Percentiles rank a stretch among this genome's conserved stretches.
These are phyloP conservation scores for Colletotrichum caudatum DNA, from an alignment of 2,329 filamentous ascomycete genomes.

Conservation along the genomic window DNA sequence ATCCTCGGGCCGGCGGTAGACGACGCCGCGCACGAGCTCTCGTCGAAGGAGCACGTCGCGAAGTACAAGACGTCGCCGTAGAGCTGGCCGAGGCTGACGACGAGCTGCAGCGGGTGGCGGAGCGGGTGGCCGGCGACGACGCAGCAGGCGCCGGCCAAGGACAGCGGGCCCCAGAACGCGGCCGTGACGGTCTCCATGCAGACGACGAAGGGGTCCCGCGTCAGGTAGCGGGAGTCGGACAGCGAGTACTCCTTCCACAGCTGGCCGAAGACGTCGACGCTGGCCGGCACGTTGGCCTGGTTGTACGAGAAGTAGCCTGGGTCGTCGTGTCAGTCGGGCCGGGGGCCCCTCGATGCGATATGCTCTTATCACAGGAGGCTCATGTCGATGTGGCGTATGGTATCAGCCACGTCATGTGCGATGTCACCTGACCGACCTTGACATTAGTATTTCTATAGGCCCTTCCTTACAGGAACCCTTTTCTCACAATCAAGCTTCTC, in stretches of 20 bases:
- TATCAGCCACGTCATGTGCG: too few relatives aligned
- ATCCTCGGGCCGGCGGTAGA: constrained; percentile 63
- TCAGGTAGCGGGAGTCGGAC: constrained; percentile 68
- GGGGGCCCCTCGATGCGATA: too few relatives aligned
- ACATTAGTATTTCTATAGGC: too few relatives aligned
- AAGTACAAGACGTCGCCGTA: constrained; percentile 68
- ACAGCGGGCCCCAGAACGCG: constrained; percentile 65
- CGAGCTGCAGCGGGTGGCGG: constrained; percentile 61
- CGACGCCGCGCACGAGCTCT: constrained; percentile 52
- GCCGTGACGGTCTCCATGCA: constrained; percentile 68
- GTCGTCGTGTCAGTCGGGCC: too few relatives aligned
- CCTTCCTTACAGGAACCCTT: too few relatives aligned
- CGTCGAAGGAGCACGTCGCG: constrained; percentile 59
- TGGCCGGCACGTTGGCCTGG: constrained; percentile 54
- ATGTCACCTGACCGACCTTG: too few relatives aligned
- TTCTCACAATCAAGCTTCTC: too few relatives aligned
- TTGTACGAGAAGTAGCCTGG: constrained; percentile 64
- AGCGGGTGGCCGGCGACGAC: constrained; percentile 59
- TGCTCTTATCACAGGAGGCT: too few relatives aligned
- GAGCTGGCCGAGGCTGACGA: constrained; percentile 60
- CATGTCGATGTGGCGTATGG: too few relatives aligned
- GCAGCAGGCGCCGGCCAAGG: constrained; percentile 59
- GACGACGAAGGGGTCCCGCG: constrained; percentile 64
- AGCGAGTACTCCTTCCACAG: constrained; percentile 71
- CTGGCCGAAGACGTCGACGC: constrained; percentile 61